These are phyloP conservation scores for Mycena epipterygia DNA, from an alignment of 768 basidiomycete species.

Conservation along the genomic window DNA sequence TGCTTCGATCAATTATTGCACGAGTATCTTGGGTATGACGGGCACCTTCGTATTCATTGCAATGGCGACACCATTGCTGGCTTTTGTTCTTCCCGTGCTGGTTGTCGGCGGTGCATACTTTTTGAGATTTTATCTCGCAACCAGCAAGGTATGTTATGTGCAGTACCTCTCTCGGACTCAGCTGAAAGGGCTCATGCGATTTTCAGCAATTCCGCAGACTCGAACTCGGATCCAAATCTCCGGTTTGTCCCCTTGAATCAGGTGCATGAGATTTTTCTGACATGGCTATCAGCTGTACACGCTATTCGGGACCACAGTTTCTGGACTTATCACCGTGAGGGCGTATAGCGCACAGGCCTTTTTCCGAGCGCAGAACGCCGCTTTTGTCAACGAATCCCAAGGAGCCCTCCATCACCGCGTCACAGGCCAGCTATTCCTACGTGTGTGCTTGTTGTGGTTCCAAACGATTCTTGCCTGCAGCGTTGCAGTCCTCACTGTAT, in stretches of 20 bases:
- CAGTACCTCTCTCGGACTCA: constrained; percentile 8
- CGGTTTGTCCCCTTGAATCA: constrained; percentile 13
- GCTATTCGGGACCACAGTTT: constrained; percentile 17
- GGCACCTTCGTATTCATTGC: constrained; percentile 30
- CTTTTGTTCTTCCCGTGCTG: constrained; percentile 15
- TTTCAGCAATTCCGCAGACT: constrained; percentile 28
- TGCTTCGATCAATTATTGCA: neutral
- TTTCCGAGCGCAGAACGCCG: constrained; percentile 25
- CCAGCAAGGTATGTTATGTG: constrained; percentile 28
- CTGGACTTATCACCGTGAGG: constrained; percentile 26
- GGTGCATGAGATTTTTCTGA: neutral
- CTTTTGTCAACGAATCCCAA: constrained; percentile 24
- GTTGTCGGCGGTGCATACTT: constrained; percentile 1
- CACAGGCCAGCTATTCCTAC: constrained; percentile 24
- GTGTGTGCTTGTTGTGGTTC: constrained; percentile 22
- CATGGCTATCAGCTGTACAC: constrained; percentile 15
- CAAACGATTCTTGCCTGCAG: constrained; percentile 21
- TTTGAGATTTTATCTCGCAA: constrained; percentile 20
- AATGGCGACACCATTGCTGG: constrained; percentile 20
- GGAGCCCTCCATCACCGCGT: constrained; percentile 25
- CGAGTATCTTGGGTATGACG: neutral
- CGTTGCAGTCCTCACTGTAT: constrained; percentile 25
- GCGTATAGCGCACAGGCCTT: constrained; percentile 20
- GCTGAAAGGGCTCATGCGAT: neutral
- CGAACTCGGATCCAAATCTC: constrained; percentile 25